phyloP scores from a whole-genome alignment of 2,329 filamentous ascomycete species.

The Botrytis porri region DNA sequence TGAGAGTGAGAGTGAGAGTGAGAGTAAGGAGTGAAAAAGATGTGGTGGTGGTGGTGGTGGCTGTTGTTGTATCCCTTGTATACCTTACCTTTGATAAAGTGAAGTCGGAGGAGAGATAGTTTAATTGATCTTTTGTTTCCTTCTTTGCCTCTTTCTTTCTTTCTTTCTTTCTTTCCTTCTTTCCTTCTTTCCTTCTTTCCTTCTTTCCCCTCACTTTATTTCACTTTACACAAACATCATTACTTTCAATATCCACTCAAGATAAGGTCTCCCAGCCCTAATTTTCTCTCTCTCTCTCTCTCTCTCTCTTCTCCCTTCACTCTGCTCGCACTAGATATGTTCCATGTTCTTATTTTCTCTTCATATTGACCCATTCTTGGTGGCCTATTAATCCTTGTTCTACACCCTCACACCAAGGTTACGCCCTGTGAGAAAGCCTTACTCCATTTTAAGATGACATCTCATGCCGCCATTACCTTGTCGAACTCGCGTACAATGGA shows the following conservation, averaged over 20 bases:
- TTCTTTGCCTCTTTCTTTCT: background rate
- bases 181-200: background rate
- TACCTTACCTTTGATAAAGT: background rate
- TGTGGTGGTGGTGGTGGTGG: background rate
- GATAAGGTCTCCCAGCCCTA: constrained; percentile 8
- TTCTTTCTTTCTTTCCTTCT: background rate
- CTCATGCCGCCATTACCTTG: background rate
- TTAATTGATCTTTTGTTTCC: background rate
- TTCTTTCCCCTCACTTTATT: background rate
- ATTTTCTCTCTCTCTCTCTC: background rate
- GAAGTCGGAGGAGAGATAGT: background rate
- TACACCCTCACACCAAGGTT: background rate
- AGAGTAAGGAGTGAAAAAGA: background rate
- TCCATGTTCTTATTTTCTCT: background rate
- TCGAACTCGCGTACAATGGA: background rate
- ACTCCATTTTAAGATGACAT: constrained; percentile 1
- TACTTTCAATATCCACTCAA: background rate
- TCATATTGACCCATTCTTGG: background rate
- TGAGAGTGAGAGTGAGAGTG: background rate
- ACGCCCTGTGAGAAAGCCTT: background rate
- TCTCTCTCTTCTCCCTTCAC: too few relatives aligned
- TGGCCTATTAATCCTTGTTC: background rate
- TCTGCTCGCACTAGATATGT: background rate
- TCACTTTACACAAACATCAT: background rate
- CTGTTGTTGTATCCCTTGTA: background rate